Percentiles rank a stretch among this genome's conserved stretches.
phyloP scores from a whole-genome alignment of 495 filamentous ascomycete genomes.

The Aspergillus sclerotiicarbonarius region DNA sequence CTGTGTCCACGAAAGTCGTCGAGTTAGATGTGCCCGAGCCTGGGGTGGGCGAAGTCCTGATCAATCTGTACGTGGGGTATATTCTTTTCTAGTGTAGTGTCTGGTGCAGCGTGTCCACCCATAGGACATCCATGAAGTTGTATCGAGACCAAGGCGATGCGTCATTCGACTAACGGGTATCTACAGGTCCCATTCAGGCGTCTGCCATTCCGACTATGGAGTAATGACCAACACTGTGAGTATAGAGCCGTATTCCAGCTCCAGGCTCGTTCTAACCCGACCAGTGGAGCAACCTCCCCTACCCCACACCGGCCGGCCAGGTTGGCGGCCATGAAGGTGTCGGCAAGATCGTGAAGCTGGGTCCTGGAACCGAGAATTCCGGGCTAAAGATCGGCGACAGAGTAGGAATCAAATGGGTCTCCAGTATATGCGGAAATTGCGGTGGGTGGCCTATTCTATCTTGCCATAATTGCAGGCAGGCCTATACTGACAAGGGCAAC shows the following conservation, averaged over 20 bases:
- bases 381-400: conserved; percentile 63
- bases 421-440: conserved; percentile 50
- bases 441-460: conserved; percentile 23
- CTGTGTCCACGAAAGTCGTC: conserved; percentile 64
- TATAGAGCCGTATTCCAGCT: conserved; percentile 15
- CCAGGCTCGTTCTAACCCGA: not conserved
- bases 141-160: not conserved
- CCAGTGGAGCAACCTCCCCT: conserved; percentile 56
- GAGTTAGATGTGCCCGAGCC: conserved; percentile 67
- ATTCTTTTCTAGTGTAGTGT: not conserved
- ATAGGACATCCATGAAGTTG: not conserved
- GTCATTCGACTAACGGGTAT: conserved; percentile 14
- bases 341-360: conserved; percentile 61
- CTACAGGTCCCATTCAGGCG: conserved; percentile 61
- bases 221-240: conserved; percentile 55
- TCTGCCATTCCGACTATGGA: conserved; percentile 67
- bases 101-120: no score
- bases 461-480: not conserved
- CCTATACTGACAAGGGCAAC: not conserved
- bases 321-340: conserved; percentile 66
- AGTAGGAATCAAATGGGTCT: conserved; percentile 60
- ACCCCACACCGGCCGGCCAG: conserved; percentile 62
- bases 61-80: conserved; percentile 54
- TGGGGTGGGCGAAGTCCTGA: conserved; percentile 60
- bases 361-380: conserved; percentile 45